Base-by-base conservation (phyloP, 345 rosid genomes). In the Brassica carinata region DNA sequence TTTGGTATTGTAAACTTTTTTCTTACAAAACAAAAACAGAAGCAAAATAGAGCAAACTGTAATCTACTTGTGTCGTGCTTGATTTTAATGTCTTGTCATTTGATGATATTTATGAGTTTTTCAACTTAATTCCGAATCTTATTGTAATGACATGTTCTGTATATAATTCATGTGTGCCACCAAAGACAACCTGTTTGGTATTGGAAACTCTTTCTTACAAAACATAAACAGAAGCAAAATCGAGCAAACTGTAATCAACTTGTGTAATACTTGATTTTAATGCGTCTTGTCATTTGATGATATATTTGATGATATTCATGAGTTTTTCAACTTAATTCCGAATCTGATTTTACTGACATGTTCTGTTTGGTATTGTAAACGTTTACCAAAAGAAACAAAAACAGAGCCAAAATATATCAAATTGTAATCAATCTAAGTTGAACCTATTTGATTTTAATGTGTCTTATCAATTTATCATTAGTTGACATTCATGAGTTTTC, bases 1-100 rank as follows among this genome's bases (percentile, higher is more conserved):
- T 65, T 75, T 31, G 45, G 66, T 78, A 34, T 34, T 72, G 67
- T 48, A 70, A 45, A 26, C 5, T 33, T 27, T 38, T n/a, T 11
- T 67, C 30, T n/a, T 0, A 4, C 33, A 31, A 14, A 3, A n/a
- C 8, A 65, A 34, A 67, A 19, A 19, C 9, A 57, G 13, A 58
- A 58, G 0, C 29, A 36, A 75, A 26, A 23, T 5, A 14, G 40
- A 55, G 30, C 30, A 53, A 67, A 29, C 45, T 76, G 59, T 23
- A 67, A n/a, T 62, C 59, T 1, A 62, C 11, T 9, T 38, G 11
- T 38, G 45, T 38, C 9, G 2, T 38, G 0, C 11, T 38, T 38
- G 45, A 38, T 33, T 33, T 33, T 33, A 33, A 5, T 33, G 11
- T 38, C 45, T 7, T 38, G 8, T 38, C 9, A 7, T 45, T 45